Percentiles rank a stretch among this genome's conserved stretches.
Conservation (phyloP, 129 eudicot genomes). For the Flaveria sonorensis region DNA sequence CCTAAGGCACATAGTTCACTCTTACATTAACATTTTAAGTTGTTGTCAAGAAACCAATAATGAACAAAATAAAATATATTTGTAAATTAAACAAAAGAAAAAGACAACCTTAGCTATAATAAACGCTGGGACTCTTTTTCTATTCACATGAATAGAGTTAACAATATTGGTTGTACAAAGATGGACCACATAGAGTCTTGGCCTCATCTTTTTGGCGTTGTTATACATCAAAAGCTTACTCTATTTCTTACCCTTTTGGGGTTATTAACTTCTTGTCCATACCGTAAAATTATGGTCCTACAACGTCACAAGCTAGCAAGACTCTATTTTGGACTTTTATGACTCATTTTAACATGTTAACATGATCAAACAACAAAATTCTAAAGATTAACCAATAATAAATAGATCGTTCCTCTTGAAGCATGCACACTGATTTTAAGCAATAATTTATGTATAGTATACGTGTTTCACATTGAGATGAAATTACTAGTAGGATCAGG, state of each 20-base stretch:
- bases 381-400: not conserved
- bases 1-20: too few species aligned
- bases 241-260: constrained; percentile 27
- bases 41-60: not conserved
- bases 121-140: constrained; percentile 33
- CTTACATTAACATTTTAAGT: not conserved
- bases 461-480: not conserved
- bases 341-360: not conserved
- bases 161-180: constrained; percentile 16
- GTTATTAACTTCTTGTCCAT: constrained; percentile 29
- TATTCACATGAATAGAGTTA: constrained; percentile 36
- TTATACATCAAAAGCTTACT: constrained; percentile 28
- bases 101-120: constrained; percentile 21
- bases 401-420: not conserved
- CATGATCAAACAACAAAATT: not conserved
- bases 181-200: constrained; percentile 34
- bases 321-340: constrained; percentile 22
- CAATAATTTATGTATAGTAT: not conserved
- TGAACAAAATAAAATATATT: not conserved
- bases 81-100: constrained; percentile 10
- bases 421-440: not conserved
- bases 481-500: not conserved
- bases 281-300: not conserved
- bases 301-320: constrained; percentile 12
- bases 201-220: constrained; percentile 30